phyloP scores from a whole-genome alignment of 768 basidiomycete species.

The Auriscalpium vulgare region DNA sequence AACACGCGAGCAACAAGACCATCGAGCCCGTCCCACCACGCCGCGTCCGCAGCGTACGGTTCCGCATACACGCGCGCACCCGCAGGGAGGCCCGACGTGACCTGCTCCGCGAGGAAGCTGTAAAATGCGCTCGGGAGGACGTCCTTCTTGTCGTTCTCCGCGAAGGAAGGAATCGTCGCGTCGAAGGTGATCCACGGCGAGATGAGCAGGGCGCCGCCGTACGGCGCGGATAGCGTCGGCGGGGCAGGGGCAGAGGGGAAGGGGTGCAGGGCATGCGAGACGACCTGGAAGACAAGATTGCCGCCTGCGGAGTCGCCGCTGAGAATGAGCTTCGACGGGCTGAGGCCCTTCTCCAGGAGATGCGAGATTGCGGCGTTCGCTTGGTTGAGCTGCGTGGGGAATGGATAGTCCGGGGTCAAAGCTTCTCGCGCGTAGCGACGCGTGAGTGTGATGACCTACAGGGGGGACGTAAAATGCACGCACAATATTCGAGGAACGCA shows the following conservation, averaged over 20 bases:
- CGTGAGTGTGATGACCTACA: background rate
- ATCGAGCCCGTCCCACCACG: background rate
- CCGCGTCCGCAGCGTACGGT: background rate
- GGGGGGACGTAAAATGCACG: background rate
- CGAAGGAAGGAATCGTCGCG: background rate
- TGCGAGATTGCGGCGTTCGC: slow-evolving; percentile 10
- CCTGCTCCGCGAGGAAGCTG: background rate
- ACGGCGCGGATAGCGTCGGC: background rate
- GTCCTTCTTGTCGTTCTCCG: background rate
- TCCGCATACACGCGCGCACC: background rate
- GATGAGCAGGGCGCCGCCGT: slow-evolving; percentile 9
- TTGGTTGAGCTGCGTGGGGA: slow-evolving; percentile 17
- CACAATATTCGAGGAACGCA: background rate
- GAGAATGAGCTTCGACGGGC: slow-evolving; percentile 13
- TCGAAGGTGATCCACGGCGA: slow-evolving; percentile 10
- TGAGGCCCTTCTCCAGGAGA: slow-evolving; percentile 10
- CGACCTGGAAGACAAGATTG: slow-evolving; percentile 13
- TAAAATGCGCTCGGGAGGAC: background rate
- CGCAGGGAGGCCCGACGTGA: background rate
- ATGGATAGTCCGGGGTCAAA: slow-evolving; percentile 9
- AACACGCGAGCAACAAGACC: background rate
- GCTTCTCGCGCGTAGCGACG: background rate
- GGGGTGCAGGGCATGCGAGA: slow-evolving; percentile 17
- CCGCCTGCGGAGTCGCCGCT: slow-evolving; percentile 18
- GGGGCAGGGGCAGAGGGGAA: background rate